These are phyloP conservation scores for Lachnellula suecica DNA, from an alignment of 2,329 filamentous ascomycete genomes.

Conservation along the genomic window DNA sequence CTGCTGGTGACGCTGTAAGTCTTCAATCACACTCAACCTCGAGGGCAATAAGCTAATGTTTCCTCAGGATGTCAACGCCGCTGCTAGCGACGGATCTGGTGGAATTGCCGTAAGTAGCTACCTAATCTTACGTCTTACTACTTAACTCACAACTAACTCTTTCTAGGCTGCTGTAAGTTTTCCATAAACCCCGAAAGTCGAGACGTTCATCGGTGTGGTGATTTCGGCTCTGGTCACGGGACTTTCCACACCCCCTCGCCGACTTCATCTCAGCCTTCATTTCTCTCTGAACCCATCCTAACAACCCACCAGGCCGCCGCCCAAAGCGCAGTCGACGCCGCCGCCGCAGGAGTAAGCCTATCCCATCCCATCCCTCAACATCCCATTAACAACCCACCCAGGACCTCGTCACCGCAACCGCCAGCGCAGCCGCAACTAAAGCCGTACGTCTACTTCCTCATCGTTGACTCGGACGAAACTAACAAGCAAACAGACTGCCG, in stretches of 20 bases:
- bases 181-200: not conserved
- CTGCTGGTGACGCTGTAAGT: constrained; percentile 1
- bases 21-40: too few species aligned
- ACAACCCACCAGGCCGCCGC: constrained; percentile 6
- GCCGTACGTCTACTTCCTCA: not conserved
- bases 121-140: not conserved
- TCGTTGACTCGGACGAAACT: not conserved
- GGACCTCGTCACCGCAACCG: not conserved
- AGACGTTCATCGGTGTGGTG: not conserved
- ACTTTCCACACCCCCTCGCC: not conserved
- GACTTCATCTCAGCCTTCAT: not conserved
- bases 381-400: not conserved
- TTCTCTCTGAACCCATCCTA: not conserved
- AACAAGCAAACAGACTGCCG: not conserved
- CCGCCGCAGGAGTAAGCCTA: constrained; percentile 2
- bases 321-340: constrained; percentile 6
- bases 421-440: not conserved
- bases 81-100: not conserved
- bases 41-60: not conserved
- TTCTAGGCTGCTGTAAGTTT: constrained; percentile 2
- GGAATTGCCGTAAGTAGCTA: constrained; percentile 5
- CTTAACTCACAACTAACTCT: not conserved
- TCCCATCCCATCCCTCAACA: not conserved
- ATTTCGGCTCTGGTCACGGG: not conserved
- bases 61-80: not conserved